Percentiles rank a stretch among this genome's conserved stretches.
Conservation (phyloP, 345 rosid species). For the Populus alba region DNA sequence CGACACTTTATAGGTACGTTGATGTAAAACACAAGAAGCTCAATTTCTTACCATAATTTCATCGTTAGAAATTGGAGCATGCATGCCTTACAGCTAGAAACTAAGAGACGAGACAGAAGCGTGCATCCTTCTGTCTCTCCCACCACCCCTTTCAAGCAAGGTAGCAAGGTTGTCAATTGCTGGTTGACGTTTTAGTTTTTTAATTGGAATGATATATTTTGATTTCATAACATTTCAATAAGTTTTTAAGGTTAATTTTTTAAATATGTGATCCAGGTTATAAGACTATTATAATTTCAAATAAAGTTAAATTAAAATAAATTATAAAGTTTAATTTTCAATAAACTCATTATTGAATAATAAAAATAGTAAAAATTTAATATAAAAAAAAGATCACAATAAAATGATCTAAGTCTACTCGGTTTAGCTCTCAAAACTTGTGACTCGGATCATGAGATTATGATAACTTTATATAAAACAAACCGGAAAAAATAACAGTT, state of each 20-base stretch:
- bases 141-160: background rate
- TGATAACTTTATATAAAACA: no score
- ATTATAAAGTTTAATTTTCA: no score
- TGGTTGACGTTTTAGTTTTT: no score
- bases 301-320: no score
- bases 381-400: no score
- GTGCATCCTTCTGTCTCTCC: background rate
- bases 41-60: background rate
- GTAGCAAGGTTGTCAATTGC: no score
- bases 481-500: fast-evolving
- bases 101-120: background rate
- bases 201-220: no score
- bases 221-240: fast-evolving
- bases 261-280: fast-evolving
- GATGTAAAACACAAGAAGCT: background rate
- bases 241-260: no score
- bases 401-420: fast-evolving
- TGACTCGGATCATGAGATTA: fast-evolving
- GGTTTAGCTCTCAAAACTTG: fast-evolving
- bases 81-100: background rate
- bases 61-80: background rate
- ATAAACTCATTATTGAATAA: fast-evolving
- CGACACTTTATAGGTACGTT: background rate
- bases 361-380: no score
- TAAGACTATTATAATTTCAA: no score